Base-by-base conservation (phyloP, 1,284 basidiomycete species). In the Ustilago vetiveriae region DNA sequence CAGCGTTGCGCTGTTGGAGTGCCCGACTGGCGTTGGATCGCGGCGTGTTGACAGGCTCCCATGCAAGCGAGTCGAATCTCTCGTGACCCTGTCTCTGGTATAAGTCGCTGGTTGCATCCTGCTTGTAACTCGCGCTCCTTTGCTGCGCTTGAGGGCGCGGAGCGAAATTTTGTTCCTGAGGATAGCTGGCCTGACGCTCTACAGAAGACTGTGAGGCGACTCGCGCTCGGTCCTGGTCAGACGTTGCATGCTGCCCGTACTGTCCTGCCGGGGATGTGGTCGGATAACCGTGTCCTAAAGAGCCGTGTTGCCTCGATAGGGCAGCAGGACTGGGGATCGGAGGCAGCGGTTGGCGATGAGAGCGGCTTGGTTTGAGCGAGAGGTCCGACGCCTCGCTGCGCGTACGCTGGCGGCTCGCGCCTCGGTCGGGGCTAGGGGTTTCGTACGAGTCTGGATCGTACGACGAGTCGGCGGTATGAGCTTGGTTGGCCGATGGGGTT, bases 341-440 rank as follows among this genome's bases (percentile, higher is more conserved):
- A 13, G 67, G 67, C 47, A 70, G 33, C 0, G 67, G 67, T 35
- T 70, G 67, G 9, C 62, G 62, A 17, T 38, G 36, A 13, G 62
- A 57, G 19, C 52, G 40, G 29, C 39, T 53, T 5, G 62, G 52
- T 11, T 41, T 26, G 19, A 41, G 19, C 9, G 53, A 60, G 21
- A 65, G 29, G 6, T 58, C 67, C 6, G 67, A 59, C 14, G 57
- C 62, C 23, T 70, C 67, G 53, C 67, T 70, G 2, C 53, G 53
- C 13, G 67, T 70, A 3, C 60, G 55, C 42, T 60, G 62, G 29
- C 67, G 57, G 9, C 32, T 22, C 3, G 38, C 32, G 9, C 36
- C 19, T 30, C 48, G 46, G 17, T 55, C 39, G 10, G 33, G 33
- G 33, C 24, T 46, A 10, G 42, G 3, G 3, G 35, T 23, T 11